Evolutionary conservation across 139 green algal genomes (phyloP).

Genomic region (Chlorella sp.): DNA sequence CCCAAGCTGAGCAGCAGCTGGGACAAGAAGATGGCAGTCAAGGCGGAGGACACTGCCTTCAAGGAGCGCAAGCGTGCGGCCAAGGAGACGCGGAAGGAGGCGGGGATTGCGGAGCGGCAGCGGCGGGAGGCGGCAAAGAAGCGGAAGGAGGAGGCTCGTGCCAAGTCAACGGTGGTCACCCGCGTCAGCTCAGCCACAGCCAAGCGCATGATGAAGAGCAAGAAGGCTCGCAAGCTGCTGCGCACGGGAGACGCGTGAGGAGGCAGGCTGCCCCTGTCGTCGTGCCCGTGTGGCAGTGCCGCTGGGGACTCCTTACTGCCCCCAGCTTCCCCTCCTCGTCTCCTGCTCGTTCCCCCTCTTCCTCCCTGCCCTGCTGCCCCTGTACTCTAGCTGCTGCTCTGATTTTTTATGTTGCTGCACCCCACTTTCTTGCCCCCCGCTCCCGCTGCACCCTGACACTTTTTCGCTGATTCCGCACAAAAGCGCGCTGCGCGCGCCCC

Average conservation of each 20-base stretch:
- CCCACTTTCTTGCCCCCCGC: neutral
- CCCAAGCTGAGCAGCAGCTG: constrained; percentile 54
- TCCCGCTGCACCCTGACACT: neutral
- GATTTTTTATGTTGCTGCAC: neutral
- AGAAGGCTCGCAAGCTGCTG: constrained; percentile 55
- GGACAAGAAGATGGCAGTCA: constrained; percentile 72
- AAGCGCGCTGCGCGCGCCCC: too few species aligned
- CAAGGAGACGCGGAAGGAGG: constrained; percentile 40
- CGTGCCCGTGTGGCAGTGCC: neutral
- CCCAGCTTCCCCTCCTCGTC: neutral
- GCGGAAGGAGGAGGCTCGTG: constrained; percentile 59
- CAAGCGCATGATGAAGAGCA: constrained; percentile 75
- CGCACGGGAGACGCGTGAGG: neutral
- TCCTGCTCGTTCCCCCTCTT: neutral
- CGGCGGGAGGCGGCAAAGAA: constrained; percentile 49
- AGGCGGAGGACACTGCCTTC: constrained; percentile 51
- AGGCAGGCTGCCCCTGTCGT: neutral
- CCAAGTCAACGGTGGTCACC: constrained; percentile 45
- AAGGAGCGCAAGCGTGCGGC: constrained; percentile 47
- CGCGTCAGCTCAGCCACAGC: constrained; percentile 53
- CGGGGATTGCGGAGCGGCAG: constrained; percentile 36
- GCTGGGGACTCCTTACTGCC: too few species aligned
- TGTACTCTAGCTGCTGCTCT: neutral
- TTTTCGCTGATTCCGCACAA: neutral
- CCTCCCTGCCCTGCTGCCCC: neutral